Percentiles rank a stretch among this genome's conserved stretches.
Conservation (phyloP, 371 early-diverging fungal species). For the Coemansia sp. region DNA sequence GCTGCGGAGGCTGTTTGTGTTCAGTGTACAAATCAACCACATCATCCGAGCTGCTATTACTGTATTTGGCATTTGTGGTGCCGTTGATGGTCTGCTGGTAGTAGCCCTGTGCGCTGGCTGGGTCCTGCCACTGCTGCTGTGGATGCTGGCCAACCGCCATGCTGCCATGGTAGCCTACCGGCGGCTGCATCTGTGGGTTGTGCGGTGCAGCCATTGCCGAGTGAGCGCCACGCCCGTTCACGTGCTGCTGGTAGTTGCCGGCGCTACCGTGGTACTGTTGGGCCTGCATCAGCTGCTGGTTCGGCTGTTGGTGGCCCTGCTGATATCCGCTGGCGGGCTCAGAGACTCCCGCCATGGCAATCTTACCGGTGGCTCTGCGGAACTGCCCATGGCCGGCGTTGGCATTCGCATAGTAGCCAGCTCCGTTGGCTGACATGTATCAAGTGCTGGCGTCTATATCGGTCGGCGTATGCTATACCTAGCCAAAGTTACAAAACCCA, state of each 20-base stretch:
- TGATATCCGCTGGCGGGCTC: background rate
- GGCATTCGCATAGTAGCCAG: constrained; percentile 26
- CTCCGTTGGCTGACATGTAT: background rate
- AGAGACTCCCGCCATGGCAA: constrained; percentile 11
- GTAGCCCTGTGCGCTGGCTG: constrained; percentile 7
- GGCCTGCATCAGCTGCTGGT: constrained; percentile 6
- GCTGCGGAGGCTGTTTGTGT: constrained; percentile 10
- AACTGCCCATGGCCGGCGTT: constrained; percentile 21
- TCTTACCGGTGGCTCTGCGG: constrained; percentile 39
- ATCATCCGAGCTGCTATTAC: background rate
- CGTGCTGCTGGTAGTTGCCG: background rate
- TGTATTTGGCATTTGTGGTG: background rate
- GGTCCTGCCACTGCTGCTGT: constrained; percentile 20
- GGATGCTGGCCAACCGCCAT: constrained; percentile 11
- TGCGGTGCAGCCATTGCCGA: constrained; percentile 40
- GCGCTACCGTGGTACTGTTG: constrained; percentile 9
- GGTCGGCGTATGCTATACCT: background rate
- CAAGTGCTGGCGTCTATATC: background rate
- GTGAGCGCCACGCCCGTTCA: background rate
- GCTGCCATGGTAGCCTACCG: background rate
- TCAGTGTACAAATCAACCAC: background rate
- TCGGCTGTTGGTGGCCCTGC: constrained; percentile 12
- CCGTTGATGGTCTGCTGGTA: constrained; percentile 15
- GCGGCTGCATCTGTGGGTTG: constrained; percentile 9
- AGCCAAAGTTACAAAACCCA: background rate